Evolutionary conservation across 768 basidiomycete species (phyloP).

Genomic region (Cubamyces sp.): DNA sequence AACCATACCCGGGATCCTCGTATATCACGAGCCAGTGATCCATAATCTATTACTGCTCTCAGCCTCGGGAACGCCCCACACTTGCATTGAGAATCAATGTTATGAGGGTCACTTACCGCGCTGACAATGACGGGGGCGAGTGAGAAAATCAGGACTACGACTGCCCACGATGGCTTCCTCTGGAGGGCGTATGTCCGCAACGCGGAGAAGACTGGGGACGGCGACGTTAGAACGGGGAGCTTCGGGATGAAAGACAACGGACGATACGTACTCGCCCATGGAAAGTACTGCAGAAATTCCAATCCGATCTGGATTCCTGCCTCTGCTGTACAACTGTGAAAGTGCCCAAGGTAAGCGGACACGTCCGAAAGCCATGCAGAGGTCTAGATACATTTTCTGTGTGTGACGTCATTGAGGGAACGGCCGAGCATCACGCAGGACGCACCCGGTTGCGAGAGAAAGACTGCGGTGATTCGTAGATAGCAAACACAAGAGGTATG

Average conservation of each 20-base stretch:
- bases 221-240: too few species aligned
- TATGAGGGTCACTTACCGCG: not conserved
- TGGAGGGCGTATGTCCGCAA: not conserved
- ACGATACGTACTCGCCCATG: not conserved
- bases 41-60: too few species aligned
- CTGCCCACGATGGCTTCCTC: not conserved
- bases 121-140: not conserved
- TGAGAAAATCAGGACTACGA: not conserved
- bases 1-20: too few species aligned
- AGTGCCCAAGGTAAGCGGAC: not conserved
- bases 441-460: not conserved
- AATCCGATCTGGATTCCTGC: too few species aligned
- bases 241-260: too few species aligned
- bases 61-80: too few species aligned
- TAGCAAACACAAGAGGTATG: not conserved
- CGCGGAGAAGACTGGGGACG: not conserved
- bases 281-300: too few species aligned
- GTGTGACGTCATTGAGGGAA: too few species aligned
- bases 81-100: too few species aligned
- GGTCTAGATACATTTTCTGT: too few species aligned
- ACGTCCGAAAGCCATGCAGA: too few species aligned
- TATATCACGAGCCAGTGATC: too few species aligned
- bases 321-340: not conserved
- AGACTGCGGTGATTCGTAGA: not conserved
- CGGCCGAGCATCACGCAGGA: not conserved